A percentile compares a stretch with the other conserved stretches of the same genome.
Evolutionary conservation across 2,329 filamentous ascomycete species (phyloP).

Genomic region (Diaporthe vexans): DNA sequence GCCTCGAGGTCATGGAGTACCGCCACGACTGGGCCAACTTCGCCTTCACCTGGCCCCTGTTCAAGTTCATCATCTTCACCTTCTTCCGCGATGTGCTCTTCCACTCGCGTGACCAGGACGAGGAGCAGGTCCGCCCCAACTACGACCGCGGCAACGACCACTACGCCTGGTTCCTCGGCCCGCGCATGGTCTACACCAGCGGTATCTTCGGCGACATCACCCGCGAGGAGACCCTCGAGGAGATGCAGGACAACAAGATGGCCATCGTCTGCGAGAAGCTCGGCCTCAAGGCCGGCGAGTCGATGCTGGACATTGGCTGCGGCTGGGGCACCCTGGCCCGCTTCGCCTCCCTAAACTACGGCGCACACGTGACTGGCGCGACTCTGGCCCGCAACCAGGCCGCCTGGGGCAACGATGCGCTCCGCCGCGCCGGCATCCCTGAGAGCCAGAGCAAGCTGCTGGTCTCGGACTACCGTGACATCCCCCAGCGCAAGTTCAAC

Average conservation of each 20-base stretch:
- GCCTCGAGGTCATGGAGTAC: slow-evolving; percentile 90
- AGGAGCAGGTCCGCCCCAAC: slow-evolving; percentile 97
- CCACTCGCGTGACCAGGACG: slow-evolving; percentile 93
- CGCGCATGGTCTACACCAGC: slow-evolving; percentile 98
- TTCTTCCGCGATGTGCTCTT: slow-evolving; percentile 92
- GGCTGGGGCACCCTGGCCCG: slow-evolving; percentile 97
- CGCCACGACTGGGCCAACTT: slow-evolving; percentile 98
- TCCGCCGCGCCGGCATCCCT: slow-evolving; percentile 84
- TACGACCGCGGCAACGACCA: slow-evolving; percentile 99
- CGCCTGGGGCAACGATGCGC: slow-evolving; percentile 92
- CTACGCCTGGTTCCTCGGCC: slow-evolving; percentile 97
- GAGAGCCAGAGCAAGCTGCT: slow-evolving; percentile 92
- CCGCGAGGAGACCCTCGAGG: slow-evolving; percentile 89
- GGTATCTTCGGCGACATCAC: slow-evolving; percentile 91
- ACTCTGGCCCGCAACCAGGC: slow-evolving; percentile 97
- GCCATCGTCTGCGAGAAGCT: slow-evolving; percentile 97
- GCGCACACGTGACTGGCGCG: slow-evolving; percentile 84
- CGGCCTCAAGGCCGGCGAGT: slow-evolving; percentile 83
- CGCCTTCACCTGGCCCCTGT: slow-evolving; percentile 86
- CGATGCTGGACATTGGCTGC: slow-evolving; percentile 93
- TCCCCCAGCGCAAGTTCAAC: slow-evolving; percentile 82
- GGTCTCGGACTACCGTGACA: slow-evolving; percentile 97
- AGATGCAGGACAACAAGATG: slow-evolving; percentile 98
- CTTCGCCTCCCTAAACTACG: slow-evolving; percentile 93
- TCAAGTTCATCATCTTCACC: slow-evolving; percentile 88